Base-by-base conservation (phyloP, 2,329 filamentous ascomycete species). In the Hyphodiscus sp. region DNA sequence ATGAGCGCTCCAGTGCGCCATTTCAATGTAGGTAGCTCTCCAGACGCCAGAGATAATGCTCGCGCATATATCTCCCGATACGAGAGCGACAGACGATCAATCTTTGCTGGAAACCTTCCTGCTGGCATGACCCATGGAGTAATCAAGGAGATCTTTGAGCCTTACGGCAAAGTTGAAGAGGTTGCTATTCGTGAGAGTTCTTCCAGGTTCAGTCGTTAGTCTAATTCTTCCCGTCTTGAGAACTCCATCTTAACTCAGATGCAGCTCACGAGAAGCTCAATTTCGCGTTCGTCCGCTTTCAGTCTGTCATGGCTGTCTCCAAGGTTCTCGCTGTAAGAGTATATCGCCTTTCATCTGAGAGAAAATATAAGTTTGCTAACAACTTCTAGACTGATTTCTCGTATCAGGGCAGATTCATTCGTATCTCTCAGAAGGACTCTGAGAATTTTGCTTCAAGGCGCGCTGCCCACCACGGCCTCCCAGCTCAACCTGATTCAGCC, bases 101-200 rank as follows among this genome's bases (percentile, higher is more conserved):
- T 77, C 23, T 80, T 74, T 53, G 67, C 80, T 50, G 75, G 74
- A 2, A 72, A 72, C 38, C 62, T 81, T 7, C 75, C 77, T 2
- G 41, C 60, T 3, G 61, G 67, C 38, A 65, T 68, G 46, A 69
- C 66, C 0, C 69, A 74, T 26, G 61, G 64, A 0, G 63, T 72
- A 42, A 58, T 80, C 20, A 58, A 61, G 3, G 59, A 64, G 1
- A 51, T 76, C 10, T 73, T 73, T 41, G 61, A 66, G n/a, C 56
- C 59, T 1, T 72, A 68, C 49, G 76, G 76, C 19, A 56, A 62
- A 1, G 67, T 79, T 30, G 16, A 67, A 13, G 61, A 68, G 8
- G 63, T 71, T 41, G 59, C 65, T 20, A 50, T 73, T 45, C 57
- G 66, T 52, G 61, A 63, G 41, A 60, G 59, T 41, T 54, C 62